phyloP scores from a whole-genome alignment of 495 filamentous ascomycete species.

The Daldinia caldariorum region DNA sequence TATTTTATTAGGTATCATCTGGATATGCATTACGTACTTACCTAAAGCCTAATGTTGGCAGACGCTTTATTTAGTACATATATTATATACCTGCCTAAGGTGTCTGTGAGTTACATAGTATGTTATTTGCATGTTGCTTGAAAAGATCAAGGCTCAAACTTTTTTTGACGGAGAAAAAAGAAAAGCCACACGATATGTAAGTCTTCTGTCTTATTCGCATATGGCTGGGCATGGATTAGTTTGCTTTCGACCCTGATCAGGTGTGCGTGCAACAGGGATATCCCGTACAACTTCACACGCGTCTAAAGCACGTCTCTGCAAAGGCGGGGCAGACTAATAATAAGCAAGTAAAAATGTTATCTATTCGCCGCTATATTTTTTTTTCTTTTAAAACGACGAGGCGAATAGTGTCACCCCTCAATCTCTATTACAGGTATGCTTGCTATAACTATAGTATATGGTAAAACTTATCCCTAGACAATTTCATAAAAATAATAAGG shows the following conservation, averaged over 20 bases:
- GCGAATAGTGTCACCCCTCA: slow-evolving; percentile 11
- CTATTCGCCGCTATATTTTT: slow-evolving; percentile 15
- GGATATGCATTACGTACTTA: too few relatives aligned
- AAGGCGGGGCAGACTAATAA: slow-evolving; percentile 19
- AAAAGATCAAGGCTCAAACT: neutral
- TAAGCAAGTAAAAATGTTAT: neutral
- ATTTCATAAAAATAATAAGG: slow-evolving; percentile 28
- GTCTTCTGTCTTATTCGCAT: neutral
- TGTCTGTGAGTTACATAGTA: neutral
- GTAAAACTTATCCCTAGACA: slow-evolving; percentile 7
- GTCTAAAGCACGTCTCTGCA: slow-evolving; percentile 26
- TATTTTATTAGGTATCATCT: neutral
- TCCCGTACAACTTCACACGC: neutral
- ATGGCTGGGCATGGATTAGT: slow-evolving; percentile 18
- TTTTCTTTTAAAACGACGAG: slow-evolving; percentile 9
- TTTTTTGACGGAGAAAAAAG: neutral
- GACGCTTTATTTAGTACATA: neutral
- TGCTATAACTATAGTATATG: neutral
- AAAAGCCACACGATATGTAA: neutral
- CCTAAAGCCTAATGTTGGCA: too few relatives aligned
- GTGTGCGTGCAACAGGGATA: slow-evolving; percentile 30
- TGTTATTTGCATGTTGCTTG: neutral
- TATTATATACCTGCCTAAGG: neutral
- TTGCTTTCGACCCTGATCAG: slow-evolving; percentile 29
- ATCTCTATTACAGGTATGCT: neutral